Conservation (phyloP, 192 early-diverging fungal species). For the Entophlyctis luteolus region DNA sequence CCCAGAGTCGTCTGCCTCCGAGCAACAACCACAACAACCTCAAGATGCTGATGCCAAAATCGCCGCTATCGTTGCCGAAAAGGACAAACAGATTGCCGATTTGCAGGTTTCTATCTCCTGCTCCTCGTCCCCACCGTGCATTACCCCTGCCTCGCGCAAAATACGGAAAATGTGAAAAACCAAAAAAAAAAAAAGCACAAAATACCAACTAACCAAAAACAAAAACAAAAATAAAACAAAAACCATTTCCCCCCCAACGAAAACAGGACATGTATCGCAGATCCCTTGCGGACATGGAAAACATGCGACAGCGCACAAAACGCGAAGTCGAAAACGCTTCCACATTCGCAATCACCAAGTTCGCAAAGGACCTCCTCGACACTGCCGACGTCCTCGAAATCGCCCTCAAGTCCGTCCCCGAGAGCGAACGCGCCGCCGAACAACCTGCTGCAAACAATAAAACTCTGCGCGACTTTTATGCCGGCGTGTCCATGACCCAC, state of each 20-base stretch:
- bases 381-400: constrained; percentile 86
- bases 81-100: constrained; percentile 77
- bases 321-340: constrained; percentile 78
- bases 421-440: constrained; percentile 44
- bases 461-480: constrained; percentile 74
- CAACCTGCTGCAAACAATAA: constrained; percentile 43
- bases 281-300: constrained; percentile 93
- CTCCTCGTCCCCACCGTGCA: too few relatives aligned
- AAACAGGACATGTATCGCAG: constrained; percentile 82
- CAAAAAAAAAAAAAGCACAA: too few relatives aligned
- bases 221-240: too few relatives aligned
- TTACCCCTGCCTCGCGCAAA: too few relatives aligned
- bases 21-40: neutral
- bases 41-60: neutral
- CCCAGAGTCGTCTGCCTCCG: too few relatives aligned
- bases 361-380: constrained; percentile 92
- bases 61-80: constrained; percentile 44
- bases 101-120: constrained; percentile 56
- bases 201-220: neutral
- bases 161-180: too few relatives aligned
- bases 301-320: constrained; percentile 83
- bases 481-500: constrained; percentile 86
- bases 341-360: constrained; percentile 92
- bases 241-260: neutral
- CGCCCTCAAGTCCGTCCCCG: constrained; percentile 85